Evolutionary conservation across 2,329 filamentous ascomycete genomes (phyloP).

Genomic region (Cercospora sp.): DNA sequence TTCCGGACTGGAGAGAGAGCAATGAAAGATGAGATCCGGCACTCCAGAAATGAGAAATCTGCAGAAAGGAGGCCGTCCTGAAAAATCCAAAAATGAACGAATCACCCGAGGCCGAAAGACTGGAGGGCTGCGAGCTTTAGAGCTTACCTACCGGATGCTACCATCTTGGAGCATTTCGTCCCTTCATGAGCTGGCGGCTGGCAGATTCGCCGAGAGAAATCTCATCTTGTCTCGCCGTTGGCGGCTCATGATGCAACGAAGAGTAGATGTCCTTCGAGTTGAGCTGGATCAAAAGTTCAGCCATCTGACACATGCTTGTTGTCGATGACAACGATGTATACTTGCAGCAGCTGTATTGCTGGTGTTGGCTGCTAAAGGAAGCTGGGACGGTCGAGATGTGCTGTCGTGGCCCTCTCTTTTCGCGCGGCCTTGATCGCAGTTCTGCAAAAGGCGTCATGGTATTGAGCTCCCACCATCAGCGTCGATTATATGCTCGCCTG

Average conservation of each 20-base stretch:
- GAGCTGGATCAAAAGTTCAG: not conserved
- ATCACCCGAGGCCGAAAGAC: not conserved
- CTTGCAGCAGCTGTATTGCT: not conserved
- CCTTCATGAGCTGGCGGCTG: not conserved
- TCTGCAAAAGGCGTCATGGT: not conserved
- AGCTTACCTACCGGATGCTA: not conserved
- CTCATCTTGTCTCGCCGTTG: not conserved
- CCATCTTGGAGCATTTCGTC: not conserved
- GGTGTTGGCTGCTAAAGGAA: not conserved
- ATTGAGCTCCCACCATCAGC: not conserved
- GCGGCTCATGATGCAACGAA: not conserved
- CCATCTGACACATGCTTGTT: not conserved
- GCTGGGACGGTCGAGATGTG: not conserved
- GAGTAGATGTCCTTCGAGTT: not conserved
- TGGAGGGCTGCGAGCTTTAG: not conserved
- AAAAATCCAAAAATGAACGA: not conserved
- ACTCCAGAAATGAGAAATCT: not conserved
- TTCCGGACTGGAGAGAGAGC: not conserved
- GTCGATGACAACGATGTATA: not conserved
- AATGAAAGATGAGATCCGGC: not conserved
- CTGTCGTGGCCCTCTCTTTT: not conserved
- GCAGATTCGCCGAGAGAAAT: not conserved
- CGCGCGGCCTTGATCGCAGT: not conserved
- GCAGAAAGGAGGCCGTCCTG: not conserved
- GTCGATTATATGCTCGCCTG: not conserved